A percentile compares a stretch with the other conserved stretches of the same genome.
Evolutionary conservation across 2,329 filamentous ascomycete species (phyloP).

Genomic region (Xylariaceae sp.): DNA sequence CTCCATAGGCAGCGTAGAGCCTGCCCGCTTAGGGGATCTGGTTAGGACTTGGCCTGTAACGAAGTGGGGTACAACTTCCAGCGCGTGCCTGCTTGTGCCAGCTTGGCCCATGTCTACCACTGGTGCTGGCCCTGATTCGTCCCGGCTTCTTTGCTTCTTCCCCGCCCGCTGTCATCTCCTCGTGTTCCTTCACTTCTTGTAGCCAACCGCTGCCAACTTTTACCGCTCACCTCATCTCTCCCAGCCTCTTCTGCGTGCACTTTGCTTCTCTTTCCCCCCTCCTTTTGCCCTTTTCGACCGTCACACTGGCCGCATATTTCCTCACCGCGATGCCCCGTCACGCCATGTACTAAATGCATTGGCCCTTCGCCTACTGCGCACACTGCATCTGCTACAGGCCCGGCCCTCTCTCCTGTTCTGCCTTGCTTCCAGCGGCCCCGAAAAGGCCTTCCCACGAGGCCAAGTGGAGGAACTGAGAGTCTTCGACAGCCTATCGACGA

Average conservation of each 20-base stretch:
- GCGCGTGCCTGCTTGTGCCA: slow-evolving; percentile 2
- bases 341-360: slow-evolving; percentile 35
- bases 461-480: slow-evolving; percentile 30
- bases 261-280: slow-evolving; percentile 7
- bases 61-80: slow-evolving; percentile 4
- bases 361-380: slow-evolving; percentile 28
- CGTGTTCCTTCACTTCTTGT: background rate
- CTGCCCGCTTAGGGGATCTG: no score
- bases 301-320: slow-evolving; percentile 38
- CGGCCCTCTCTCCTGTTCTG: slow-evolving; percentile 31
- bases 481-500: slow-evolving; percentile 39
- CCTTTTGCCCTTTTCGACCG: slow-evolving; percentile 25
- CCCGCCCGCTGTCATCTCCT: no score
- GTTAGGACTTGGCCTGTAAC: slow-evolving; percentile 9
- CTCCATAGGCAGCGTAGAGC: no score
- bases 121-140: slow-evolving; percentile 9
- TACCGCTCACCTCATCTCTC: slow-evolving; percentile 2
- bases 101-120: slow-evolving; percentile 4
- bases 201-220: slow-evolving; percentile 9
- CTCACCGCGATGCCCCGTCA: no score
- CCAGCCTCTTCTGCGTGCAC: slow-evolving; percentile 2
- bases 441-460: slow-evolving; percentile 16
- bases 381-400: slow-evolving; percentile 37
- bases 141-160: background rate
- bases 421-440: slow-evolving; percentile 31